A percentile compares a stretch with the other conserved stretches of the same genome.
Conservation (phyloP, 306 rosid species). For the Rosa multiflora region DNA sequence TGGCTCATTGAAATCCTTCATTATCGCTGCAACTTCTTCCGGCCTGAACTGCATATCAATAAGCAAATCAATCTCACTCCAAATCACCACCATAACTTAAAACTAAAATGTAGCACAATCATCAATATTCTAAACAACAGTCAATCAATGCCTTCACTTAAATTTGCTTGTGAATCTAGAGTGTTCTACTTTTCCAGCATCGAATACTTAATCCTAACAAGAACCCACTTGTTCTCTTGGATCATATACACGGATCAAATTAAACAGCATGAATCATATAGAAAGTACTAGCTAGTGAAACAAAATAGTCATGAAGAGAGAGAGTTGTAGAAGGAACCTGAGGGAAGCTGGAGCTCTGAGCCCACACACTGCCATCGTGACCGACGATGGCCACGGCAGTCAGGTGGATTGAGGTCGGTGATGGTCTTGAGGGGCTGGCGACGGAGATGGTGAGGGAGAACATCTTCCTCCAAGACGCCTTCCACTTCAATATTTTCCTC, state of each 20-base stretch:
- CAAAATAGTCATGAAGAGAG: not conserved
- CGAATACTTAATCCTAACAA: too few species aligned
- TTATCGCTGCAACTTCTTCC: slow-evolving; percentile 56
- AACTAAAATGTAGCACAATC: not conserved
- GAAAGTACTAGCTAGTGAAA: not conserved
- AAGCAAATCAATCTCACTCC: not conserved
- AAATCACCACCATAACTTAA: not conserved
- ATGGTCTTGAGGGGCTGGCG: too few species aligned
- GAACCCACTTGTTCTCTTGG: too few species aligned
- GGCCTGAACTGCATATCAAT: slow-evolving; percentile 45
- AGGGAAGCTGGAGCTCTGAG: too few species aligned
- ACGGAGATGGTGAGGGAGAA: too few species aligned
- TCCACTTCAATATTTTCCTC: too few species aligned
- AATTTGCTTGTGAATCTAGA: not conserved
- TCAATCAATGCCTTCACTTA: not conserved
- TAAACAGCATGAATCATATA: not conserved
- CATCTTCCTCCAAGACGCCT: too few species aligned
- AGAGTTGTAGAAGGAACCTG: too few species aligned
- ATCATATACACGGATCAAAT: too few species aligned
- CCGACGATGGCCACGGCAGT: too few species aligned
- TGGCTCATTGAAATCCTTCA: slow-evolving; percentile 62
- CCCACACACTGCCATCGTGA: too few species aligned
- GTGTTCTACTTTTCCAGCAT: too few species aligned
- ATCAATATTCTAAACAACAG: not conserved
- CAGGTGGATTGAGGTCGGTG: not conserved